Evolutionary conservation across 257 asterid species (phyloP).

Genomic region (Scutellaria barbata): DNA sequence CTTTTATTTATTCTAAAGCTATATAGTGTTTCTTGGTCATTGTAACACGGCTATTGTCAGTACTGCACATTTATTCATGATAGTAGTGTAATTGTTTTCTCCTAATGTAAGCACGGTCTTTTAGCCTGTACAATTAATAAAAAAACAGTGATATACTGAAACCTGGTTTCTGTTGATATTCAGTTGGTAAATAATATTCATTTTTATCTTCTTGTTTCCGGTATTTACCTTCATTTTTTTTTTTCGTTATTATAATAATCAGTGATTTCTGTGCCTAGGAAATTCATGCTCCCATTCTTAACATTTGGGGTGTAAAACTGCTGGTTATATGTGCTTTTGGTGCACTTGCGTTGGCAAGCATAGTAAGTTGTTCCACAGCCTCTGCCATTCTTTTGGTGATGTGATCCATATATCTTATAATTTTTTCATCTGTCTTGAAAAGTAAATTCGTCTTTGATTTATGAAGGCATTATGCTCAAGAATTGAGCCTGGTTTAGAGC

Average conservation of each 20-base stretch:
- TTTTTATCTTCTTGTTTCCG: constrained; percentile 11
- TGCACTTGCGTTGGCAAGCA: constrained; percentile 89
- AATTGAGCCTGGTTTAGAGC: constrained; percentile 97
- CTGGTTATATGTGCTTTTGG: constrained; percentile 73
- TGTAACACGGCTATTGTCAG: too few species aligned
- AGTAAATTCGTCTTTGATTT: constrained; percentile 23
- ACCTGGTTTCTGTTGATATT: background rate
- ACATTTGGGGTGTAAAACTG: constrained; percentile 85
- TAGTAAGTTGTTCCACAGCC: constrained; percentile 61
- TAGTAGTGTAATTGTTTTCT: background rate
- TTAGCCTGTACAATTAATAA: too few species aligned
- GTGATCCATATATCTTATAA: background rate
- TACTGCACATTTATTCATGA: background rate
- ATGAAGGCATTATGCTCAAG: constrained; percentile 89
- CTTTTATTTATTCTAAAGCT: background rate
- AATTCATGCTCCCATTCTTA: constrained; percentile 86
- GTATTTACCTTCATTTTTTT: background rate
- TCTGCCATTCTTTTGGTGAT: constrained; percentile 26
- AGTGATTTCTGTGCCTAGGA: constrained; percentile 56
- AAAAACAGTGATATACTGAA: background rate
- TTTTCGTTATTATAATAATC: constrained; percentile 15
- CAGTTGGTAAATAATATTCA: background rate
- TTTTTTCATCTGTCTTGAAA: constrained; percentile 5
- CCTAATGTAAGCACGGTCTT: background rate
- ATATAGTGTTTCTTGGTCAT: too few species aligned